Conservation (phyloP, 129 eudicot genomes). For the Centaurea solstitialis region DNA sequence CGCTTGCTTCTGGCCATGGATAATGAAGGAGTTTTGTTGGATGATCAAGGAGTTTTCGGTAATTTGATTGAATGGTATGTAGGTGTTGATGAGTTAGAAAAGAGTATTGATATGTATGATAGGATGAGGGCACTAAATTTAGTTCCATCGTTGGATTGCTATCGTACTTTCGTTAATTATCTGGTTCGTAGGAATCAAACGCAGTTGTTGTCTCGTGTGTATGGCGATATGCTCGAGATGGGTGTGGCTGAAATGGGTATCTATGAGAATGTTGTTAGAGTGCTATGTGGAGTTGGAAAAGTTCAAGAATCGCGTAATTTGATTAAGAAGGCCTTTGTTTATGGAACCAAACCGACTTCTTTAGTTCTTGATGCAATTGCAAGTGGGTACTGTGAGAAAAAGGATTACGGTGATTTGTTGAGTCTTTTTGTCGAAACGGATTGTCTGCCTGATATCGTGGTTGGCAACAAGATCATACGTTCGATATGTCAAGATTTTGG, state of each 20-base stretch:
- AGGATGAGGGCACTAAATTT: slow-evolving; percentile 54
- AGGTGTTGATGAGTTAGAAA: slow-evolving; percentile 44
- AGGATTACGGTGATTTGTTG: slow-evolving; percentile 68
- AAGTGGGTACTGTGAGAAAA: slow-evolving; percentile 67
- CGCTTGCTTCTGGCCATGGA: slow-evolving; percentile 49
- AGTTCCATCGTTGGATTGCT: slow-evolving; percentile 54
- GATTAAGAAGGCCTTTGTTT: slow-evolving; percentile 41
- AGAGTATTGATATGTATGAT: slow-evolving; percentile 47
- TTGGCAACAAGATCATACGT: slow-evolving; percentile 66
- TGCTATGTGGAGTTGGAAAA: slow-evolving; percentile 57
- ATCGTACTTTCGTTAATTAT: slow-evolving; percentile 42
- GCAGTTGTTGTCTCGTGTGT: slow-evolving; percentile 36
- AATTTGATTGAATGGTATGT: slow-evolving; percentile 68
- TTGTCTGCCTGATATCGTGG: slow-evolving; percentile 43
- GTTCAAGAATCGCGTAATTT: slow-evolving; percentile 75
- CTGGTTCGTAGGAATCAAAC: slow-evolving; percentile 47
- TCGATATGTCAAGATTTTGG: slow-evolving; percentile 64
- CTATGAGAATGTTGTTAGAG: slow-evolving; percentile 41
- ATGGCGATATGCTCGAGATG: slow-evolving; percentile 46
- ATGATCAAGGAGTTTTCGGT: slow-evolving; percentile 54
- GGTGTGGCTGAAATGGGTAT: slow-evolving; percentile 35
- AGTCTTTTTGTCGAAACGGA: slow-evolving; percentile 58
- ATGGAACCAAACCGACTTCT: slow-evolving; percentile 53
- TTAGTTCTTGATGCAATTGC: slow-evolving; percentile 55
- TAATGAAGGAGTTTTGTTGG: slow-evolving; percentile 58